Conservation (phyloP, 2,329 filamentous ascomycete species). For the Stemphylium lycopersici region DNA sequence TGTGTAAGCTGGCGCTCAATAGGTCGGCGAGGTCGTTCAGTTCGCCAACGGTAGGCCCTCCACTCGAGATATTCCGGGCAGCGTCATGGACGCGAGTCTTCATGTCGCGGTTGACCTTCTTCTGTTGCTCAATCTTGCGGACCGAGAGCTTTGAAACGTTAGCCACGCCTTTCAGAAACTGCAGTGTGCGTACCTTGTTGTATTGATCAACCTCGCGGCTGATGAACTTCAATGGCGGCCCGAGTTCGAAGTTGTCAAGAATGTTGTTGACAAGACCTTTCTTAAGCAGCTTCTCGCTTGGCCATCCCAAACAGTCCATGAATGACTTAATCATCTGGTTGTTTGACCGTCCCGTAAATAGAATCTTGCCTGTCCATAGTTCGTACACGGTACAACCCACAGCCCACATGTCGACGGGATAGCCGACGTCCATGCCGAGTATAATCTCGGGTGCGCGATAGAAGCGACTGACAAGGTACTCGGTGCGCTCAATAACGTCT, state of each 20-base stretch:
- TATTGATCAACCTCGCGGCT: conserved; percentile 71
- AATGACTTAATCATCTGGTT: conserved; percentile 98
- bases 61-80: conserved; percentile 73
- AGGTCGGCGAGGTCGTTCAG: conserved; percentile 84
- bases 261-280: conserved; percentile 70
- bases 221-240: conserved; percentile 77
- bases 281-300: conserved; percentile 86
- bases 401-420: conserved; percentile 95
- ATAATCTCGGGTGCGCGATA: conserved; percentile 98
- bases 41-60: conserved; percentile 70
- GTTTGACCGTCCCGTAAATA: conserved; percentile 94
- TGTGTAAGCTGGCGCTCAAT: conserved; percentile 81
- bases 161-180: conserved; percentile 4
- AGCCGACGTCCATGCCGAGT: conserved; percentile 93
- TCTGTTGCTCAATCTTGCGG: conserved; percentile 67
- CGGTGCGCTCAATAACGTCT: conserved; percentile 84
- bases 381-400: conserved; percentile 97
- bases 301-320: conserved; percentile 93
- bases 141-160: conserved; percentile 63
- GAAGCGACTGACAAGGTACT: conserved; percentile 95
- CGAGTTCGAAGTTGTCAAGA: conserved; percentile 67
- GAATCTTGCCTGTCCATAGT: conserved; percentile 94
- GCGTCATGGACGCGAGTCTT: conserved; percentile 77
- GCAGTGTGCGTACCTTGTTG: conserved; percentile 34
- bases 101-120: conserved; percentile 71